phyloP scores from a whole-genome alignment of 352 stramenopile species.

The Phytophthora melonis region DNA sequence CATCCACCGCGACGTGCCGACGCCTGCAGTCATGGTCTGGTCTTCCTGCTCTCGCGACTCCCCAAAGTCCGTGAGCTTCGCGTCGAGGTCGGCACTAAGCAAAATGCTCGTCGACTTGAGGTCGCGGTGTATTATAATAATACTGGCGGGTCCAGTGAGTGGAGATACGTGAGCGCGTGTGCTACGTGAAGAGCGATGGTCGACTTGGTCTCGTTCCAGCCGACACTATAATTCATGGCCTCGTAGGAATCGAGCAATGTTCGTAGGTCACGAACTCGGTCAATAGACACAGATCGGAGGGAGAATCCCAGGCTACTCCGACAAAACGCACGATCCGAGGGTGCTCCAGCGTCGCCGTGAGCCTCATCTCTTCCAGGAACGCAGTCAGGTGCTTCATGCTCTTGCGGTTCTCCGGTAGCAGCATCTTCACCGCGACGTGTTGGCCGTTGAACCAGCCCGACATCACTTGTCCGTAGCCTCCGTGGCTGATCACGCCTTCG shows the following conservation, averaged over 20 bases:
- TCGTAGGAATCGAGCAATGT: conserved; percentile 28
- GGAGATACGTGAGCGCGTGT: conserved; percentile 39
- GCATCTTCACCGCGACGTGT: conserved; percentile 43
- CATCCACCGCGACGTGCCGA: conserved; percentile 44
- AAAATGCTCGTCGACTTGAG: conserved; percentile 79
- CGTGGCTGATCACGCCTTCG: conserved; percentile 30
- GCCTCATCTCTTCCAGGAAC: conserved; percentile 41
- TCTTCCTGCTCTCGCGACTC: conserved; percentile 35
- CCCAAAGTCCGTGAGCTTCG: conserved; percentile 67
- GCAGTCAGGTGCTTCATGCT: conserved; percentile 27
- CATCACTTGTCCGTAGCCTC: conserved; percentile 33
- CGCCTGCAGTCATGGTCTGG: conserved; percentile 35
- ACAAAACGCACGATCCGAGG: conserved; percentile 34
- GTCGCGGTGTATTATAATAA: conserved; percentile 69
- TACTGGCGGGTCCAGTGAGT: conserved; percentile 40
- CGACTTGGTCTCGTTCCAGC: conserved; percentile 37
- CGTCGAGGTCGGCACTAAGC: conserved; percentile 43
- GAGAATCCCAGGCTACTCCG: conserved; percentile 38
- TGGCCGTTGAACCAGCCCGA: conserved; percentile 37
- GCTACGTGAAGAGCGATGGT: conserved; percentile 38
- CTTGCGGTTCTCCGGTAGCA: conserved; percentile 39
- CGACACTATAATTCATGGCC: conserved; percentile 20
- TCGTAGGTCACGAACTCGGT: conserved; percentile 37
- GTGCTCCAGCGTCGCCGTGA: conserved; percentile 36
- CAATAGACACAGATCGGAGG: conserved; percentile 37